A percentile compares a stretch with the other conserved stretches of the same genome.
Evolutionary conservation across 805 yeast species (phyloP).

Genomic region (Candida adriatica): DNA sequence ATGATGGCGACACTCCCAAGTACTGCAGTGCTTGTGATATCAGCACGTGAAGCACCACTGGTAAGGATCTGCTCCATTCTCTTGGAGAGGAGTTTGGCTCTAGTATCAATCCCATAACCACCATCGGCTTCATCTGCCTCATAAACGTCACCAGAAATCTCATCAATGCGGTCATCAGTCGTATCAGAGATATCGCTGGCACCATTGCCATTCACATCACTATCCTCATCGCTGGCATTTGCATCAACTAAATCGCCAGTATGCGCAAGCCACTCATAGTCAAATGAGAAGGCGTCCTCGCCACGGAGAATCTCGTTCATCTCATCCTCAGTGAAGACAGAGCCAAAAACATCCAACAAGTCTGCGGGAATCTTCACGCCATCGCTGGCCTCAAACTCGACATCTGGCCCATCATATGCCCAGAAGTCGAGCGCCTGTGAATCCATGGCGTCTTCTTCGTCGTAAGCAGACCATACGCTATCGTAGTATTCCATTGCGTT

Average conservation of each 20-base stretch:
- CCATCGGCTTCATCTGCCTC: no score
- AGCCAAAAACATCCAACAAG: constrained; percentile 9
- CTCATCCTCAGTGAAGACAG: constrained; percentile 6
- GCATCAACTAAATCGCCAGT: not conserved
- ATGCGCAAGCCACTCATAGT: constrained; percentile 6
- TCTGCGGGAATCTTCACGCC: constrained; percentile 7
- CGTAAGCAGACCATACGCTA: constrained; percentile 9
- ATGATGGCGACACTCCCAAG: no score
- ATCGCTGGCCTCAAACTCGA: constrained; percentile 6
- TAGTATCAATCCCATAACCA: no score
- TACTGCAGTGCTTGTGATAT: no score
- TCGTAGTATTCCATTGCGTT: constrained; percentile 3
- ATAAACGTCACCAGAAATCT: no score
- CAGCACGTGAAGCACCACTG: no score
- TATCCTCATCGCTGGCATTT: no score
- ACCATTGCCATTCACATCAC: no score
- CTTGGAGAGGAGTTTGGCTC: no score
- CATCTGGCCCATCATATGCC: constrained; percentile 11
- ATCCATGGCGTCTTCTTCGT: not conserved
- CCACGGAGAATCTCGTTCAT: constrained; percentile 10
- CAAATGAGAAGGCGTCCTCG: constrained; percentile 12
- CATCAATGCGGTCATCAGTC: no score
- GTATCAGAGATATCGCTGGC: no score
- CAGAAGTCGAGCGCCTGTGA: constrained; percentile 2
- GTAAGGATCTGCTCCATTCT: no score